Percentiles rank a stretch among this genome's conserved stretches.
These are phyloP conservation scores for Lecanicillium sp. DNA, from an alignment of 2,329 filamentous ascomycete species.

Conservation along the genomic window DNA sequence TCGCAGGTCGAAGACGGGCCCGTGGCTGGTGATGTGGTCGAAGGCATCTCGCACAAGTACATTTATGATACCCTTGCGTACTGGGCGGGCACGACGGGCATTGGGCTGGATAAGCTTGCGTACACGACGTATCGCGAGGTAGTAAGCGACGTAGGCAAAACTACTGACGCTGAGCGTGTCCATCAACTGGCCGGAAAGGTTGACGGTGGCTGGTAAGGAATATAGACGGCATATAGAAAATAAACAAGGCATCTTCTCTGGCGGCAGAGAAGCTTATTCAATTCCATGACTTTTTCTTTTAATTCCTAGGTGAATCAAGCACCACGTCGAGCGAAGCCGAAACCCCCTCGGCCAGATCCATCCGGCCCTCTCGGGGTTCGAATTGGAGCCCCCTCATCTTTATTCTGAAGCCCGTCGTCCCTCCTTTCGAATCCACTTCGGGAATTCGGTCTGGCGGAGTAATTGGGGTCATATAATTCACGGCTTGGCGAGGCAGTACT, in stretches of 20 bases:
- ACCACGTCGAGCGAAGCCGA: constrained; percentile 64
- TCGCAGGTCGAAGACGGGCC: constrained; percentile 16
- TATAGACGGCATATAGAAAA: constrained; percentile 18
- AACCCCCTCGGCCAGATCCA: constrained; percentile 65
- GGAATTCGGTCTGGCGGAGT: constrained; percentile 54
- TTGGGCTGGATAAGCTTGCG: constrained; percentile 62
- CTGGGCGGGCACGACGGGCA: constrained; percentile 66
- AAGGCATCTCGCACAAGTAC: constrained; percentile 56
- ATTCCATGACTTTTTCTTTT: neutral
- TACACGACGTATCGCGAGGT: constrained; percentile 89
- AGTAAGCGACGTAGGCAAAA: constrained; percentile 87
- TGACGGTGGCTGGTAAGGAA: constrained; percentile 78
- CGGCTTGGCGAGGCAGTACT: constrained; percentile 28
- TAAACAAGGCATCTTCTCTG: constrained; percentile 20
- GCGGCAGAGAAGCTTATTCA: constrained; percentile 6
- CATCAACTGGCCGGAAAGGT: constrained; percentile 84
- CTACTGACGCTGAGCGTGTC: constrained; percentile 68
- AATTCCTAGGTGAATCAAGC: constrained; percentile 27
- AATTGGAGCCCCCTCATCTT: constrained; percentile 60
- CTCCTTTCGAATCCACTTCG: constrained; percentile 29
- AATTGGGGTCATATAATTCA: constrained; percentile 73
- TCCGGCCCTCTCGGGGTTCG: constrained; percentile 74
- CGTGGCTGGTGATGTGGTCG: constrained; percentile 36
- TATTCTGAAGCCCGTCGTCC: constrained; percentile 39
- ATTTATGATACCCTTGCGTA: constrained; percentile 63